A percentile compares a stretch with the other conserved stretches of the same genome.
Conservation (phyloP, 768 basidiomycete species). For the Leccinum broughii region DNA sequence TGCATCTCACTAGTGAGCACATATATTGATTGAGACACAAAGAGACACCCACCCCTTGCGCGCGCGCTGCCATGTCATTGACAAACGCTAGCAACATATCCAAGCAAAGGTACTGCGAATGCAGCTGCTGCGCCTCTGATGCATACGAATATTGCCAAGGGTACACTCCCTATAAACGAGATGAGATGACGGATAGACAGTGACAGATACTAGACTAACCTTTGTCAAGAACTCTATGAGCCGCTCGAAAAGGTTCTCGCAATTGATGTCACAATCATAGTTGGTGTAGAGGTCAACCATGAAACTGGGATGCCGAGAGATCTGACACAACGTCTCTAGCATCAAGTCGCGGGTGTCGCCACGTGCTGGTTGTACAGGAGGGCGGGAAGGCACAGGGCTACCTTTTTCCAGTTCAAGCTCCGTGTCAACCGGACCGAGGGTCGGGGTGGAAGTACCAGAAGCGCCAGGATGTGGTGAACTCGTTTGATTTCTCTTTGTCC, state of each 20-base stretch:
- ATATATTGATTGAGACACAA: constrained; percentile 8
- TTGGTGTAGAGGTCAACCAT: constrained; percentile 96
- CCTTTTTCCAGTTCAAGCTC: constrained; percentile 50
- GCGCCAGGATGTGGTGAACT: constrained; percentile 56
- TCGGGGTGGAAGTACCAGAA: constrained; percentile 46
- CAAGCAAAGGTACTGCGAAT: constrained; percentile 83
- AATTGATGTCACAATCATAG: constrained; percentile 96
- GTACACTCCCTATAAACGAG: constrained; percentile 67
- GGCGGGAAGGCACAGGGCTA: constrained; percentile 50
- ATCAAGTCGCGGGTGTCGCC: constrained; percentile 89
- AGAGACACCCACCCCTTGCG: constrained; percentile 42
- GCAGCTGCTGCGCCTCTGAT: constrained; percentile 65
- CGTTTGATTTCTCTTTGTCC: constrained; percentile 35
- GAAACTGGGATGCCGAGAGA: constrained; percentile 82
- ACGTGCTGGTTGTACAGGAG: constrained; percentile 72
- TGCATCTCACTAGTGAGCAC: constrained; percentile 25
- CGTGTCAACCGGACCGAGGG: constrained; percentile 38
- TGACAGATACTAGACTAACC: constrained; percentile 42
- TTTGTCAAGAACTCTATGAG: constrained; percentile 86
- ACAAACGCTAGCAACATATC: constrained; percentile 87
- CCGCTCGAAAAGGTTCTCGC: constrained; percentile 93
- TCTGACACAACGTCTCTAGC: constrained; percentile 80
- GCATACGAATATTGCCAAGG: constrained; percentile 59
- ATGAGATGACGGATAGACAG: constrained; percentile 8
- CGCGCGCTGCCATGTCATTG: constrained; percentile 79